Evolutionary conservation across 192 early-diverging fungal species (phyloP).

Genomic region (Backusella morwellensis): DNA sequence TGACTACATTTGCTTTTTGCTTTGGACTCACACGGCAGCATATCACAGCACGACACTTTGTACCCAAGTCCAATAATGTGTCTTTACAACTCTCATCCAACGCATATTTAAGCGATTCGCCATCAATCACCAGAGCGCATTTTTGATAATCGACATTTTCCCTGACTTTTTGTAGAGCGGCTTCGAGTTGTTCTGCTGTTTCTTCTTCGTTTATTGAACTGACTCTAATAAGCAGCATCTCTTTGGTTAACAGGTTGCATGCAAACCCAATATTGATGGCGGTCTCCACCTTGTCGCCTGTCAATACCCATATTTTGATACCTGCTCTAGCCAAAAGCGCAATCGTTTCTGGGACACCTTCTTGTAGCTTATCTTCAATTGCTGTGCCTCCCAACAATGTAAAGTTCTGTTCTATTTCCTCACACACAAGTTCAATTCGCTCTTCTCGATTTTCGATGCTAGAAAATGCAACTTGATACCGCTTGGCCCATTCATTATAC

Average conservation of each 20-base stretch:
- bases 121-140: constrained; percentile 68
- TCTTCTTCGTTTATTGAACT: constrained; percentile 34
- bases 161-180: constrained; percentile 29
- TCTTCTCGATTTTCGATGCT: constrained; percentile 56
- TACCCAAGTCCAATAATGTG: constrained; percentile 49
- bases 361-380: constrained; percentile 80
- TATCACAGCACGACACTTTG: constrained; percentile 63
- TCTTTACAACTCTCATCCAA: constrained; percentile 47
- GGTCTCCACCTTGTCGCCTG: constrained; percentile 79
- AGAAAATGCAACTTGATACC: constrained; percentile 49
- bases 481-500: constrained; percentile 55
- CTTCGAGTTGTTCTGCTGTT: constrained; percentile 53
- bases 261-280: constrained; percentile 81
- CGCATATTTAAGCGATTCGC: constrained; percentile 54
- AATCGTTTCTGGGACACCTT: constrained; percentile 76
- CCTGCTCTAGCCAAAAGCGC: constrained; percentile 57
- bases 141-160: constrained; percentile 2
- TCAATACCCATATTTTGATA: constrained; percentile 76
- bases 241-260: constrained; percentile 58
- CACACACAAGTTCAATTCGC: constrained; percentile 45
- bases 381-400: constrained; percentile 69
- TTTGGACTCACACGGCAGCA: constrained; percentile 76
- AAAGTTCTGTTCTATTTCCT: constrained; percentile 62
- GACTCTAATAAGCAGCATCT: constrained; percentile 60
- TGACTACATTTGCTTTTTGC: constrained; percentile 74